These are phyloP conservation scores for Iris macrosiphon DNA, from an alignment of 106 monocot genomes.

Conservation along the genomic window DNA sequence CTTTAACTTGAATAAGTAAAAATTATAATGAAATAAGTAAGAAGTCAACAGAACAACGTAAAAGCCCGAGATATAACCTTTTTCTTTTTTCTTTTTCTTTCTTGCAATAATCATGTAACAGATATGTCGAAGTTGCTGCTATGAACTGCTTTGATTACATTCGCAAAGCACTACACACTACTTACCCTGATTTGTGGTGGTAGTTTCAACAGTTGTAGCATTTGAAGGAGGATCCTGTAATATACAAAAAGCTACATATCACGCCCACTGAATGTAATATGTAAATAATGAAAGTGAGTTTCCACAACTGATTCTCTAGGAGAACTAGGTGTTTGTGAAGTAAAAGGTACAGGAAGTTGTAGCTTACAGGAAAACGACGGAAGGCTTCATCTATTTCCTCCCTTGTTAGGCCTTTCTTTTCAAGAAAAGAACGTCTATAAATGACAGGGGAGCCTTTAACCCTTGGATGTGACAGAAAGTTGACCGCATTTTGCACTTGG, in stretches of 20 bases:
- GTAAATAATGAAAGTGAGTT: neutral
- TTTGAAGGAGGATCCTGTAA: slow-evolving; percentile 80
- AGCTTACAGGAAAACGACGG: slow-evolving; percentile 87
- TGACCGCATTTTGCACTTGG: slow-evolving; percentile 94
- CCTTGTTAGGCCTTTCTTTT: slow-evolving; percentile 87
- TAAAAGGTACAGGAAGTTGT: neutral
- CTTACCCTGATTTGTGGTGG: slow-evolving; percentile 52
- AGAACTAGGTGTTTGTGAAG: neutral
- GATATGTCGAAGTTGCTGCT: too few relatives aligned
- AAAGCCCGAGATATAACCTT: neutral
- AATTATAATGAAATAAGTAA: too few relatives aligned
- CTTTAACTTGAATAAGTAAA: too few relatives aligned
- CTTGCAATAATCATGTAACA: too few relatives aligned
- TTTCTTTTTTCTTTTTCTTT: too few relatives aligned
- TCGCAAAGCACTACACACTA: too few relatives aligned
- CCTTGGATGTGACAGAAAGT: slow-evolving; percentile 91
- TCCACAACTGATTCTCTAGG: neutral
- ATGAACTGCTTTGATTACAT: neutral
- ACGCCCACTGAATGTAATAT: too few relatives aligned
- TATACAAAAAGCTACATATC: slow-evolving; percentile 5
- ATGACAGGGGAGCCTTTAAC: slow-evolving; percentile 82
- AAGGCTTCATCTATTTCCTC: slow-evolving; percentile 99
- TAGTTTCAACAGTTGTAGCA: slow-evolving; percentile 33
- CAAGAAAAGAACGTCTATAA: slow-evolving; percentile 87
- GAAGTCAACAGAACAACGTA: neutral